Conservation (phyloP, 2,329 filamentous ascomycete genomes). For the Pseudogymnoascus sp. region DNA sequence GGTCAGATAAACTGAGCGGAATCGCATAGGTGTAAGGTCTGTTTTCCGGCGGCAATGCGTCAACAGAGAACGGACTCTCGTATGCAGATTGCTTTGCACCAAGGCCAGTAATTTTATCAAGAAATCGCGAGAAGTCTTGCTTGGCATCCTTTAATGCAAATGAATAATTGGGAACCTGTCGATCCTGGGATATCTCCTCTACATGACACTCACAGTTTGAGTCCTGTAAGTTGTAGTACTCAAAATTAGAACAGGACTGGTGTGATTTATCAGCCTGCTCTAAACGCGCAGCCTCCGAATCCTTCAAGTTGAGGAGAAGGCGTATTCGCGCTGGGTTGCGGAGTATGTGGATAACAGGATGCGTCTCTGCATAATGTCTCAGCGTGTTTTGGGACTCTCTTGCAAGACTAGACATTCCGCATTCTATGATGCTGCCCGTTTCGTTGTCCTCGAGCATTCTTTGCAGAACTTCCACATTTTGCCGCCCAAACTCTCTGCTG, state of each 20-base stretch:
- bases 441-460: conserved; percentile 53
- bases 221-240: conserved; percentile 55
- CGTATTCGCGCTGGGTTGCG: conserved; percentile 61
- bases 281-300: conserved; percentile 37
- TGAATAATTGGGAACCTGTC: conserved; percentile 39
- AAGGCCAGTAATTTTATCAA: conserved; percentile 51
- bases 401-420: conserved; percentile 53
- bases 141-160: conserved; percentile 48
- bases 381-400: conserved; percentile 45
- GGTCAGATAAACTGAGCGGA: conserved; percentile 51
- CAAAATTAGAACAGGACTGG: conserved; percentile 53
- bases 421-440: conserved; percentile 62
- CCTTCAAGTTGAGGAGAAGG: conserved; percentile 37
- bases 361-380: conserved; percentile 53
- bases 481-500: conserved; percentile 53
- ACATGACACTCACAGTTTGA: conserved; percentile 33
- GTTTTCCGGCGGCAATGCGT: conserved; percentile 52
- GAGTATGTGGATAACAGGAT: conserved; percentile 66
- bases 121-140: conserved; percentile 54
- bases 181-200: conserved; percentile 35
- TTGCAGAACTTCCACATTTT: conserved; percentile 57
- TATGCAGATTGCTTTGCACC: conserved; percentile 46
- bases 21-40: conserved; percentile 62
- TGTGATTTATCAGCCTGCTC: conserved; percentile 40
- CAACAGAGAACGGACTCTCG: conserved; percentile 55